phyloP scores from a whole-genome alignment of 1,139 yeast genomes.

The Saccharomyces hybrid region DNA sequence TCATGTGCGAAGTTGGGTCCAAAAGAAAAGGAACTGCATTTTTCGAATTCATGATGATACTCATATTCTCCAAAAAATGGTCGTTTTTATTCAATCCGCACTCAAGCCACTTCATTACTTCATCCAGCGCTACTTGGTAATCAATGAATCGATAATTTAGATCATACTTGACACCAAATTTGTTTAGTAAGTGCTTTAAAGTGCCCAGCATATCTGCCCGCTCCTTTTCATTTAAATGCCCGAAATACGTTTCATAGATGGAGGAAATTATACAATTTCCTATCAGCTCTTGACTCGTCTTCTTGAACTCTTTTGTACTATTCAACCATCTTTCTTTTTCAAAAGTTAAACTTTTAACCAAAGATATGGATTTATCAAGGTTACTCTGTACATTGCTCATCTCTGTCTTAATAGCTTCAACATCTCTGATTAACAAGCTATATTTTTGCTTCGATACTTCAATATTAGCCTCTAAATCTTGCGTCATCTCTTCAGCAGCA shows the following conservation, averaged over 20 bases:
- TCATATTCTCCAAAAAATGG: slow-evolving; percentile 55
- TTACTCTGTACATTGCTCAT: slow-evolving; percentile 56
- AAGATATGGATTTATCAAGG: slow-evolving; percentile 53
- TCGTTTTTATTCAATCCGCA: slow-evolving; percentile 51
- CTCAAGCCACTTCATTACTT: slow-evolving; percentile 45
- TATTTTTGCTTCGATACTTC: slow-evolving; percentile 61
- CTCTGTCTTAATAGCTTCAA: slow-evolving; percentile 66
- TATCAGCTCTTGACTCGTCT: slow-evolving; percentile 41
- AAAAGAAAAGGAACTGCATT: slow-evolving; percentile 50
- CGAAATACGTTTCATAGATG: slow-evolving; percentile 55
- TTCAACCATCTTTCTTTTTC: slow-evolving; percentile 76
- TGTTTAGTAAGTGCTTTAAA: slow-evolving; percentile 40
- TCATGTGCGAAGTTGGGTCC: slow-evolving; percentile 58
- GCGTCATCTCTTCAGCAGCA: slow-evolving; percentile 77
- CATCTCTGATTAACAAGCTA: slow-evolving; percentile 65
- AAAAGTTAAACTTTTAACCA: slow-evolving; percentile 54
- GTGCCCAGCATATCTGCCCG: slow-evolving; percentile 36
- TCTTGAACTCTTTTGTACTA: slow-evolving; percentile 46
- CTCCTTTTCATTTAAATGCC: slow-evolving; percentile 48
- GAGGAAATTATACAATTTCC: slow-evolving; percentile 65
- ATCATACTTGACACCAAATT: slow-evolving; percentile 40
- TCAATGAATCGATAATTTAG: slow-evolving; percentile 33
- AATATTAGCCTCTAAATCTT: slow-evolving; percentile 63
- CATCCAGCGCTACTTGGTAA: slow-evolving; percentile 38
- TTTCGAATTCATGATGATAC: slow-evolving; percentile 39